Base-by-base conservation (phyloP, 2,329 filamentous ascomycete species). In the Drechslerella dactyloides region DNA sequence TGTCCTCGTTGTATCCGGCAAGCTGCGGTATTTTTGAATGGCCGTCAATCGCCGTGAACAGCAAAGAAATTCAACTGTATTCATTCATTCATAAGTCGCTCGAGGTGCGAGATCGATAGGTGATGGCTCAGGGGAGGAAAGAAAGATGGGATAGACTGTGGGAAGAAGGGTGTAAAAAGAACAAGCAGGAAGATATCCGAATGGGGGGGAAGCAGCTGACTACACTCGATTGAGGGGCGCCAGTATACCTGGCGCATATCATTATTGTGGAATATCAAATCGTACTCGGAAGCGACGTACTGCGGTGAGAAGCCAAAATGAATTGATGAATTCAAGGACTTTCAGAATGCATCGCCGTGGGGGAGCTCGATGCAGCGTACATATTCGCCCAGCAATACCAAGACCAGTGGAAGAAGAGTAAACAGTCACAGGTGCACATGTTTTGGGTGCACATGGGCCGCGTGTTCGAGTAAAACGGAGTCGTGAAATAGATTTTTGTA, bases 281-380 rank as follows among this genome's bases (percentile, higher is more conserved):
- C n/a, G n/a, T n/a, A 23, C 23, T 15, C 7, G 23, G 30, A 23
- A 51, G 24, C 30, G 35, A 40, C 53, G n/a, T 53, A 54, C 11
- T 21, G 33, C 42, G 13, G n/a, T n/a, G 23, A 52, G 30, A 35
- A 27, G 51, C 10, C 37, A 55, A n/a, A 46, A 63, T 50, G 46
- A 55, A 62, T 53, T 53, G 56, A 52, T 54, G 42, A 54, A 62
- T 62, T 62, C 58, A 42, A 54, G 58, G 58, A 35, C 50, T 53
- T n/a, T 46, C n/a, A 62, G 58, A 62, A 62, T 62, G 58, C 44
- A 44, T 42, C 15, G 51, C 40, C 19, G 19, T 19, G 21, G 44
- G 44, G 44, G 44, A 48, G 44, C 17, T 21, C 11, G 44, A 21
- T 48, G 15, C 19, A 21, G n/a, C 44, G 21, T 48, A 11, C 17